phyloP scores from a whole-genome alignment of 768 basidiomycete genomes.

The Hericium rajendrae region DNA sequence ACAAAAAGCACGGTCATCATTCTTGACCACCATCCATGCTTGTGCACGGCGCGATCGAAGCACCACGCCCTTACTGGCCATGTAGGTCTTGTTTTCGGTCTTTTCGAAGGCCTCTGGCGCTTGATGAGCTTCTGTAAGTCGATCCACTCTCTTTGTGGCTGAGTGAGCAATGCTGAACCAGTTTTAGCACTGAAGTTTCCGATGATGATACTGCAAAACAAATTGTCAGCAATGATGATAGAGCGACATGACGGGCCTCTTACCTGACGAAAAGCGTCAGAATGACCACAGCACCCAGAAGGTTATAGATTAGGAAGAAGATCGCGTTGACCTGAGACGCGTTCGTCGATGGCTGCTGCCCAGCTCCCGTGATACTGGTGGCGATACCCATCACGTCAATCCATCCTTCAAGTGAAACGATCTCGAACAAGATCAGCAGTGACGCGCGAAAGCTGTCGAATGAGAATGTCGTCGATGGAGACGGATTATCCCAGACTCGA shows the following conservation, averaged over 20 bases:
- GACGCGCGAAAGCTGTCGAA: slow-evolving; percentile 83
- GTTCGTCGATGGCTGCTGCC: slow-evolving; percentile 63
- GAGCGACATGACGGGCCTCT: slow-evolving; percentile 13
- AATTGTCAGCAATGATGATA: slow-evolving; percentile 3
- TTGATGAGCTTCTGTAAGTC: slow-evolving; percentile 84
- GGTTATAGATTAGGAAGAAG: slow-evolving; percentile 86
- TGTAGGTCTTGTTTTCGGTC: slow-evolving; percentile 56
- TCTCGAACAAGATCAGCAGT: slow-evolving; percentile 89
- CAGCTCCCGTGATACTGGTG: slow-evolving; percentile 63
- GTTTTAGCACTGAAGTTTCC: slow-evolving; percentile 84
- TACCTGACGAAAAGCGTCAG: slow-evolving; percentile 87
- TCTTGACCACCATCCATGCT: slow-evolving; percentile 90
- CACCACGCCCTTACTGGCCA: slow-evolving; percentile 69
- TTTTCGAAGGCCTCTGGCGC: slow-evolving; percentile 77
- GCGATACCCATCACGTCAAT: slow-evolving; percentile 83
- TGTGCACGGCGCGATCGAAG: slow-evolving; percentile 80
- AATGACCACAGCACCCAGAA: slow-evolving; percentile 84
- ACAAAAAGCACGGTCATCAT: slow-evolving; percentile 72
- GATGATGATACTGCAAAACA: slow-evolving; percentile 74
- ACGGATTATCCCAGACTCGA: slow-evolving; percentile 83
- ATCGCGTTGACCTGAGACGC: slow-evolving; percentile 75
- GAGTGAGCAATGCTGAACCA: slow-evolving; percentile 77
- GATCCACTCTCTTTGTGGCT: slow-evolving; percentile 88
- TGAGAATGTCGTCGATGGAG: slow-evolving; percentile 73
- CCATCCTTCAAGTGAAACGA: slow-evolving; percentile 95